Evolutionary conservation across 352 stramenopile species (phyloP).

Genomic region (Phytophthora rubi): DNA sequence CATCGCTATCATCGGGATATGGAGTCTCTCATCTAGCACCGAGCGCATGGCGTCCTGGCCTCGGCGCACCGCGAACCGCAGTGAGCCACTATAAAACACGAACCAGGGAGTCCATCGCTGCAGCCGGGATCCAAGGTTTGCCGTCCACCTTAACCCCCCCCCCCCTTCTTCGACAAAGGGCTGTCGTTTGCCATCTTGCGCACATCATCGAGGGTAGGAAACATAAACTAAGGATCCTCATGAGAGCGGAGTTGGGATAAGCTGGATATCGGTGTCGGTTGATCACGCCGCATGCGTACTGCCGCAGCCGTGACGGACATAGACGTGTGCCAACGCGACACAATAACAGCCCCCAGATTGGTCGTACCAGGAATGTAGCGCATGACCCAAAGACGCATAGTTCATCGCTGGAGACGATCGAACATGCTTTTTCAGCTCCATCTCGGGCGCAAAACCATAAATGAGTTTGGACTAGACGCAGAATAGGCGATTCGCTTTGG

Average conservation of each 20-base stretch:
- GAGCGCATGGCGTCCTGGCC: constrained; percentile 10
- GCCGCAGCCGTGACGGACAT: background rate
- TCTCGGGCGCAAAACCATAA: background rate
- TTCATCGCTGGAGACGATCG: background rate
- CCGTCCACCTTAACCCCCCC: background rate
- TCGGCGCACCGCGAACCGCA: constrained; percentile 7
- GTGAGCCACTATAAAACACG: constrained; percentile 19
- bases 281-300: background rate
- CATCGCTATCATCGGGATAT: background rate
- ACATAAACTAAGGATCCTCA: background rate
- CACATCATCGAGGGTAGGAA: background rate
- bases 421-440: constrained; percentile 5
- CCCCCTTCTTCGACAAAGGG: background rate
- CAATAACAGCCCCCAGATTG: background rate
- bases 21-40: constrained; percentile 7
- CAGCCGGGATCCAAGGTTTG: background rate
- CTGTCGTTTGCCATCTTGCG: background rate
- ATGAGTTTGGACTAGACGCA: background rate
- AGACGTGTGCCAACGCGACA: background rate
- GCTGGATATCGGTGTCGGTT: background rate
- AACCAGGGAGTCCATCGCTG: constrained; percentile 3
- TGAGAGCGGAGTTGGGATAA: background rate
- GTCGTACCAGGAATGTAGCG: constrained; percentile 1
- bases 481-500: background rate
- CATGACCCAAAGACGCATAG: background rate